Percentiles rank a stretch among this genome's conserved stretches.
These are phyloP conservation scores for Melocanna baccifera DNA, from an alignment of 176 grass and related monocot genomes.

Conservation along the genomic window DNA sequence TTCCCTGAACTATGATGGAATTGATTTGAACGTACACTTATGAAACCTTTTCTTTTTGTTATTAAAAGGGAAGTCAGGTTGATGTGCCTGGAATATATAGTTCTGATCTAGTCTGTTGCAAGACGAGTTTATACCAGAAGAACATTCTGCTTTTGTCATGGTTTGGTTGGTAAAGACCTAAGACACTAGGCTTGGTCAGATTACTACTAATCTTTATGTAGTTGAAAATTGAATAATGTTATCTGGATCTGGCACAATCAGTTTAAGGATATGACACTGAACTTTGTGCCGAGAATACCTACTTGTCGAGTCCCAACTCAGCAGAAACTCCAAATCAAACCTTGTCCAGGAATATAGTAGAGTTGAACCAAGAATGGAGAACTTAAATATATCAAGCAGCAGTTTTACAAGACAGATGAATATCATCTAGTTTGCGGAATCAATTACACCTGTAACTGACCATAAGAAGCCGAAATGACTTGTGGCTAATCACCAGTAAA, in stretches of 20 bases:
- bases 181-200: conserved; percentile 1
- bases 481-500: not conserved
- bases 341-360: not conserved
- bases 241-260: not conserved
- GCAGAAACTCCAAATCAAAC: not conserved
- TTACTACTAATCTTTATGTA: not conserved
- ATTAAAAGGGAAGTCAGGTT: not conserved
- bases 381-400: not conserved
- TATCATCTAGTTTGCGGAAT: not conserved
- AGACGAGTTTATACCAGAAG: too few relatives aligned
- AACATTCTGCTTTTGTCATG: conserved; percentile 9
- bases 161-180: not conserved
- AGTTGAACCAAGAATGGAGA: not conserved
- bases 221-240: not conserved
- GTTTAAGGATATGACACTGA: not conserved
- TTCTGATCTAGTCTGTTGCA: not conserved
- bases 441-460: not conserved
- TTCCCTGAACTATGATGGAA: not conserved
- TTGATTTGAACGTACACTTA: not conserved
- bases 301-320: not conserved
- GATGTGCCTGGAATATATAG: not conserved
- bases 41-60: not conserved
- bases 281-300: not conserved
- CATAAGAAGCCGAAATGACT: not conserved
- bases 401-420: not conserved